Percentiles rank a stretch among this genome's conserved stretches.
Evolutionary conservation across 495 filamentous ascomycete species (phyloP).

Genomic region (Copromyces sp.): DNA sequence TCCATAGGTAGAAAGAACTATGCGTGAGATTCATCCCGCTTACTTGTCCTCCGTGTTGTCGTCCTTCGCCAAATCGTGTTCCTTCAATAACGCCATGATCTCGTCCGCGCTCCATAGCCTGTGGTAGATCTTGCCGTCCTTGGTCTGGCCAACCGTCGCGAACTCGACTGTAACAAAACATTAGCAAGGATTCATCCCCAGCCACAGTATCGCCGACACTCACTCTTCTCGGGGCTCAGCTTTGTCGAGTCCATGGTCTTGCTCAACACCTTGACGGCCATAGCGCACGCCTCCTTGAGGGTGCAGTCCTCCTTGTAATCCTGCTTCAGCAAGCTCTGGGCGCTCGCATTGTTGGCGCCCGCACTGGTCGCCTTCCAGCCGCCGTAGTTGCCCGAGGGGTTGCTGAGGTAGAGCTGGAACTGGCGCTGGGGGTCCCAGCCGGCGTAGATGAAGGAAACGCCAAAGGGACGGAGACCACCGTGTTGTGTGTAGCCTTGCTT

Average conservation of each 20-base stretch:
- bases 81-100: slow-evolving; percentile 86
- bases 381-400: slow-evolving; percentile 98
- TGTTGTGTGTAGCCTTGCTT: slow-evolving; percentile 99
- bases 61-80: slow-evolving; percentile 88
- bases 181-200: slow-evolving; percentile 3
- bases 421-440: slow-evolving; percentile 90
- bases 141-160: slow-evolving; percentile 92
- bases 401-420: slow-evolving; percentile 99
- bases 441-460: slow-evolving; percentile 99
- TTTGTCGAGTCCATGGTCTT: slow-evolving; percentile 99
- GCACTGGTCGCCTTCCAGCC: slow-evolving; percentile 99
- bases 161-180: slow-evolving; percentile 66
- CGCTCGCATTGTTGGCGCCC: slow-evolving; percentile 95
- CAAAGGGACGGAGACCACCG: slow-evolving; percentile 92
- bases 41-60: slow-evolving; percentile 61
- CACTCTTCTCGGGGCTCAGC: slow-evolving; percentile 97
- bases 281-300: slow-evolving; percentile 89
- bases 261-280: slow-evolving; percentile 97
- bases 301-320: slow-evolving; percentile 98
- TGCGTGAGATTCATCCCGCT: not conserved
- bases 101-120: slow-evolving; percentile 95
- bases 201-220: slow-evolving; percentile 5
- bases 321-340: slow-evolving; percentile 95
- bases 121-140: slow-evolving; percentile 92
- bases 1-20: not conserved